Evolutionary conservation across 2,329 filamentous ascomycete species (phyloP).

Genomic region (Diplodia scrobiculata): DNA sequence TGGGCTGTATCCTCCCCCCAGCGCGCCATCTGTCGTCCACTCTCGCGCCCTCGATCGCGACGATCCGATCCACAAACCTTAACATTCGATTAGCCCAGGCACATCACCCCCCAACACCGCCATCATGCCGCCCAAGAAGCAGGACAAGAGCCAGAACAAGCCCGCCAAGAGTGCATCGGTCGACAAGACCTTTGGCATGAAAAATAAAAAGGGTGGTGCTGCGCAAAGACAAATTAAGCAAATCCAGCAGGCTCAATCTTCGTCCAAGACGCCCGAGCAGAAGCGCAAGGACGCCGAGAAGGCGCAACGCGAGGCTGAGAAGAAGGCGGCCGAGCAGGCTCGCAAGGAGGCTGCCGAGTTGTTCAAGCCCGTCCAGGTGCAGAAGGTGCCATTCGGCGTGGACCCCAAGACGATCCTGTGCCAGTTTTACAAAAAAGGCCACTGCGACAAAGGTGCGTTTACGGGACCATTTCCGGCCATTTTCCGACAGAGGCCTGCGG

Average conservation of each 20-base stretch:
- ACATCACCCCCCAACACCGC: conserved; percentile 34
- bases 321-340: conserved; percentile 84
- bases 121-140: conserved; percentile 72
- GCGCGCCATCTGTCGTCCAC: not conserved
- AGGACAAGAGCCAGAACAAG: conserved; percentile 58
- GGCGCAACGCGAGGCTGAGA: conserved; percentile 74
- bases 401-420: conserved; percentile 97
- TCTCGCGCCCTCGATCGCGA: not conserved
- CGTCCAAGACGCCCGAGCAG: conserved; percentile 79
- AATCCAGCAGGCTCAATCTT: conserved; percentile 71
- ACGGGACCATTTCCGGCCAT: too few relatives aligned
- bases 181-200: conserved; percentile 99
- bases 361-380: conserved; percentile 90
- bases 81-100: not conserved
- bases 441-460: conserved; percentile 79
- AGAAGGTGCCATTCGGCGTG: conserved; percentile 96
- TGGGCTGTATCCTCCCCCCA: conserved; percentile 8
- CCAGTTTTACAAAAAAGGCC: conserved; percentile 95
- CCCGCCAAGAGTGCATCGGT: conserved; percentile 66
- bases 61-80: conserved; percentile 14
- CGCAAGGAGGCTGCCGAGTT: conserved; percentile 77
- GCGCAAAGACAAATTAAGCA: conserved; percentile 90
- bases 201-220: conserved; percentile 95
- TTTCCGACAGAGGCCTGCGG: not conserved
- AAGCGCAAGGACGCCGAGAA: conserved; percentile 75